Evolutionary conservation across 257 asterid genomes (phyloP).

Genomic region (Solanum ossicruentum): DNA sequence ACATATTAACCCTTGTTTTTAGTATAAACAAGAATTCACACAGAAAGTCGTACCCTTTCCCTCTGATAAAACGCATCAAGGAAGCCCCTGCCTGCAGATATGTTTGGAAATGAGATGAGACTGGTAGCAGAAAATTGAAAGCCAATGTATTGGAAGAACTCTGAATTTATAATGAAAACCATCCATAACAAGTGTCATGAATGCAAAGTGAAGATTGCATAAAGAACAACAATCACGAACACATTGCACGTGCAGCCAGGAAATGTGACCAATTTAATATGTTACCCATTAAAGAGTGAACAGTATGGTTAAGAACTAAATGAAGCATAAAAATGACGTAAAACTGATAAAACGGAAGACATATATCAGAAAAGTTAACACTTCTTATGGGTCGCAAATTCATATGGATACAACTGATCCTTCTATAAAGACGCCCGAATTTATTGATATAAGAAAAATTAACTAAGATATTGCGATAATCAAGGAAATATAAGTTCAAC

Average conservation of each 20-base stretch:
- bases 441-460: not conserved
- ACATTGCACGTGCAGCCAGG: not conserved
- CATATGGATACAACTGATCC: not conserved
- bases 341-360: not conserved
- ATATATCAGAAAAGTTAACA: not conserved
- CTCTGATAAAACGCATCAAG: constrained; percentile 64
- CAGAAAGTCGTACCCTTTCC: constrained; percentile 48
- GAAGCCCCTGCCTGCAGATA: constrained; percentile 66
- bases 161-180: not conserved
- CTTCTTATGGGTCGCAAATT: not conserved
- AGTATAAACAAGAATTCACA: not conserved
- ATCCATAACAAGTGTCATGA: not conserved
- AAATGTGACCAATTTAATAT: not conserved
- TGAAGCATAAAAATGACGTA: not conserved
- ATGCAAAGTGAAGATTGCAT: not conserved
- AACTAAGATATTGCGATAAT: not conserved
- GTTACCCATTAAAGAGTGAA: not conserved
- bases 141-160: not conserved
- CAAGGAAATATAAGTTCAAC: not conserved
- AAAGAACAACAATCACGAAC: not conserved
- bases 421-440: not conserved
- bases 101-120: constrained; percentile 4
- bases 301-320: not conserved
- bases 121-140: not conserved
- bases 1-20: not conserved